Percentiles rank a stretch among this genome's conserved stretches.
phyloP scores from a whole-genome alignment of 1,139 yeast genomes.

The Blastobotrys capitulatus region DNA sequence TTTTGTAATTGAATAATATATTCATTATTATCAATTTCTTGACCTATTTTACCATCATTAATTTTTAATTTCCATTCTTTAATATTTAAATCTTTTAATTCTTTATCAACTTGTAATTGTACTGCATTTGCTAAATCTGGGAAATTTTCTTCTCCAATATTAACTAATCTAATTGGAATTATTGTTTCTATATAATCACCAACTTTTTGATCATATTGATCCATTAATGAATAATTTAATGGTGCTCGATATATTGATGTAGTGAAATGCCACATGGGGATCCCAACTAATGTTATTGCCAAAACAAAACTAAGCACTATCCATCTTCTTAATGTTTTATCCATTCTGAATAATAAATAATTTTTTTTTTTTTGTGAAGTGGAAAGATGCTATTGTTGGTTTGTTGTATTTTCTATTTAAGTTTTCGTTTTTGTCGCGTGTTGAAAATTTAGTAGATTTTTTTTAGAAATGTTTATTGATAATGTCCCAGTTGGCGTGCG shows the following conservation, averaged over 20 bases:
- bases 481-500: too few relatives aligned
- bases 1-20: slow-evolving; percentile 29
- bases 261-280: slow-evolving; percentile 67
- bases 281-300: slow-evolving; percentile 42
- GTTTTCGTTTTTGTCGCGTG: too few relatives aligned
- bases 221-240: slow-evolving; percentile 54
- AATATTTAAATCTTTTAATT: slow-evolving; percentile 24
- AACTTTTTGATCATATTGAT: slow-evolving; percentile 37
- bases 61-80: slow-evolving; percentile 28
- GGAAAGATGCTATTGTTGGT: background rate
- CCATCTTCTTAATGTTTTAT: slow-evolving; percentile 13
- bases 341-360: too few relatives aligned
- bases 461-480: too few relatives aligned
- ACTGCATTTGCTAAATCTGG: slow-evolving; percentile 43
- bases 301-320: slow-evolving; percentile 16
- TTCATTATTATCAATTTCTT: slow-evolving; percentile 12
- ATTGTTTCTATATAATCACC: slow-evolving; percentile 38
- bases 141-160: slow-evolving; percentile 29
- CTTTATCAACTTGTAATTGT: slow-evolving; percentile 37
- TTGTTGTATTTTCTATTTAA: background rate
- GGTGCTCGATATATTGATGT: slow-evolving; percentile 74
- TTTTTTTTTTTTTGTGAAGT: background rate
- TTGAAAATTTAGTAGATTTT: too few relatives aligned
- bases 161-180: slow-evolving; percentile 51
- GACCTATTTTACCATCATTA: slow-evolving; percentile 26